phyloP scores from a whole-genome alignment of 371 early-diverging fungal species.

The Mortierella sp. region DNA sequence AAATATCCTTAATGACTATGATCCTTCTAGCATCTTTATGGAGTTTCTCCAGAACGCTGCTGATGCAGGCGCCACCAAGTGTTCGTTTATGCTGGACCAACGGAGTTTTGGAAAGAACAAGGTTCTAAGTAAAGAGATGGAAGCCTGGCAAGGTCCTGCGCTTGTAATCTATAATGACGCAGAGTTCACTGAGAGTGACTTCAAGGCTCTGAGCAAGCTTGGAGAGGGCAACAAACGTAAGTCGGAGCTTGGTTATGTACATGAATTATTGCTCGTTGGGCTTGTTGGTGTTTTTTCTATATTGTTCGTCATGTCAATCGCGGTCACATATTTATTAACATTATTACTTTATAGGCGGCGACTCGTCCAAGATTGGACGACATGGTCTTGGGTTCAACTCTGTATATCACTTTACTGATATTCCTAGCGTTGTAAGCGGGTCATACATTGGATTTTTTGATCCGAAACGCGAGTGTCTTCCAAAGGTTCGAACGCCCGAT shows the following conservation, averaged over 20 bases:
- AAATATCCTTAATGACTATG: constrained; percentile 48
- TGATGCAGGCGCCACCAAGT: constrained; percentile 58
- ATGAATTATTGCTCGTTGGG: neutral
- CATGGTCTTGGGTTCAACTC: constrained; percentile 58
- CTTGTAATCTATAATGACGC: constrained; percentile 54
- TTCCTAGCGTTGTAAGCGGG: constrained; percentile 57
- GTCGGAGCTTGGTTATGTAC: neutral
- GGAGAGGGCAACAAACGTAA: constrained; percentile 55
- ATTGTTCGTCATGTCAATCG: neutral
- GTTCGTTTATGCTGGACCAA: constrained; percentile 41
- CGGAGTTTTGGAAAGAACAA: constrained; percentile 1
- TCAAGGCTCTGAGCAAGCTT: constrained; percentile 39
- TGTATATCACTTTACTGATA: constrained; percentile 56
- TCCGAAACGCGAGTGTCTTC: constrained; percentile 33
- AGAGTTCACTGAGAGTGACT: constrained; percentile 43
- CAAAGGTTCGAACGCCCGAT: neutral
- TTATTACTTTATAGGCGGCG: neutral
- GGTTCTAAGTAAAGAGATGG: constrained; percentile 40
- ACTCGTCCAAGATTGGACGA: constrained; percentile 47
- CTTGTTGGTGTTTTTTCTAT: neutral
- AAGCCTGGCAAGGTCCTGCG: constrained; percentile 57
- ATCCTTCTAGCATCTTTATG: constrained; percentile 32
- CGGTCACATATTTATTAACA: neutral
- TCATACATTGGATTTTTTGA: constrained; percentile 51
- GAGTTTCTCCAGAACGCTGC: constrained; percentile 60